These are phyloP conservation scores for Rhododendron henanense DNA, from an alignment of 148 eudicot species.

Conservation along the genomic window DNA sequence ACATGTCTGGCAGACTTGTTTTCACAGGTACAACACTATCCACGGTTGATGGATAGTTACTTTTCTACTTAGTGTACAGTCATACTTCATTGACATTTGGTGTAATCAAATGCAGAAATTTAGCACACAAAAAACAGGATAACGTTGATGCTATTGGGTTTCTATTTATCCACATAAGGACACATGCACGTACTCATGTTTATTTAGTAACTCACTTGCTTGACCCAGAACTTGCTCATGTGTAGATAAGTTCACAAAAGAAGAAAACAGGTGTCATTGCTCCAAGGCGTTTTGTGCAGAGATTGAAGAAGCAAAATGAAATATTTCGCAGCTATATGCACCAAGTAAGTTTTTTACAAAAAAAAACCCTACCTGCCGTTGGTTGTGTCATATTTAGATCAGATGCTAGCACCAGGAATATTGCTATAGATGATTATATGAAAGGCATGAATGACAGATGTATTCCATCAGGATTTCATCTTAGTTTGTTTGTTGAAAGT, in stretches of 20 bases:
- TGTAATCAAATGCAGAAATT: background rate
- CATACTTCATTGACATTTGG: background rate
- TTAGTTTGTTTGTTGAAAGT: background rate
- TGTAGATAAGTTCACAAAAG: slow-evolving; percentile 63
- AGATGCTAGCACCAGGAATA: background rate
- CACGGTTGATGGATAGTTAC: background rate
- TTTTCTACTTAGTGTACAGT: background rate
- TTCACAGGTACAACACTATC: slow-evolving; percentile 57
- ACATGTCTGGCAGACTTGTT: slow-evolving; percentile 93
- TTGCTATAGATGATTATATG: background rate
- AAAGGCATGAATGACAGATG: background rate
- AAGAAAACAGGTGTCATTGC: slow-evolving; percentile 76
- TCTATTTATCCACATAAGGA: background rate
- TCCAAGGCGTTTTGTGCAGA: slow-evolving; percentile 65
- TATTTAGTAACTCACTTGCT: background rate
- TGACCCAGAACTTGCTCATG: slow-evolving; percentile 10
- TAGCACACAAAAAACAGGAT: background rate
- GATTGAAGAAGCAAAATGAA: slow-evolving; percentile 67
- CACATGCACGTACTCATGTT: background rate
- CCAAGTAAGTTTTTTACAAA: slow-evolving; percentile 41
- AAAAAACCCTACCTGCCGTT: slow-evolving; percentile 7
- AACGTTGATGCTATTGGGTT: background rate
- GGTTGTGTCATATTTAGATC: slow-evolving; percentile 1
- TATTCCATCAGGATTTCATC: background rate
- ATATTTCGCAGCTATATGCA: slow-evolving; percentile 70